phyloP scores from a whole-genome alignment of 2,329 filamentous ascomycete genomes.

The Fonsecaea pedrosoi region DNA sequence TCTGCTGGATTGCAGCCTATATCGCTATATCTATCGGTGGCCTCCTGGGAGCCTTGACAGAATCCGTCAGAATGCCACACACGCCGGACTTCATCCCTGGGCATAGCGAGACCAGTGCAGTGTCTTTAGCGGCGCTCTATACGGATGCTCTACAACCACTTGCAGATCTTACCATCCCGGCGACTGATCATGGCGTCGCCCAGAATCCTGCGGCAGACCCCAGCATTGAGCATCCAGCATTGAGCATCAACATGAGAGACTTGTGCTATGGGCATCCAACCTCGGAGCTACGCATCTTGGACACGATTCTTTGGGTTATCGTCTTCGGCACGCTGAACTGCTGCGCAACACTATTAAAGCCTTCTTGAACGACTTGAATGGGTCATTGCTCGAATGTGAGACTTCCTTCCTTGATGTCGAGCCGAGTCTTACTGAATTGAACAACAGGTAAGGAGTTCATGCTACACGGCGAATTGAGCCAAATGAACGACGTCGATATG shows the following conservation, averaged over 20 bases:
- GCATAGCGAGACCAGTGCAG: neutral
- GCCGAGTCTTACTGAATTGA: neutral
- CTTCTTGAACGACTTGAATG: slow-evolving; percentile 7
- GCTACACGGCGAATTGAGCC: neutral
- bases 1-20: too few species aligned
- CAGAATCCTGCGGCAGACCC: neutral
- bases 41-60: too few species aligned
- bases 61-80: too few species aligned
- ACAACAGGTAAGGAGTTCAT: neutral
- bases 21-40: too few species aligned
- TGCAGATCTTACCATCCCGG: neutral
- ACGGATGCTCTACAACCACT: neutral
- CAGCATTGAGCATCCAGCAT: neutral
- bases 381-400: slow-evolving; percentile 10
- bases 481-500: neutral
- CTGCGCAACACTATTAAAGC: neutral
- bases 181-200: neutral
- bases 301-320: slow-evolving; percentile 34
- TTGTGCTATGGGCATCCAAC: slow-evolving; percentile 31
- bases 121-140: neutral
- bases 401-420: neutral
- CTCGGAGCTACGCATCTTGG: slow-evolving; percentile 22
- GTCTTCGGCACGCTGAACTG: slow-evolving; percentile 26
- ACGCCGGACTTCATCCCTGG: neutral
- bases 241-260: slow-evolving; percentile 21